Evolutionary conservation across 1,139 yeast species (phyloP).

Genomic region (Protomyces gravidus): DNA sequence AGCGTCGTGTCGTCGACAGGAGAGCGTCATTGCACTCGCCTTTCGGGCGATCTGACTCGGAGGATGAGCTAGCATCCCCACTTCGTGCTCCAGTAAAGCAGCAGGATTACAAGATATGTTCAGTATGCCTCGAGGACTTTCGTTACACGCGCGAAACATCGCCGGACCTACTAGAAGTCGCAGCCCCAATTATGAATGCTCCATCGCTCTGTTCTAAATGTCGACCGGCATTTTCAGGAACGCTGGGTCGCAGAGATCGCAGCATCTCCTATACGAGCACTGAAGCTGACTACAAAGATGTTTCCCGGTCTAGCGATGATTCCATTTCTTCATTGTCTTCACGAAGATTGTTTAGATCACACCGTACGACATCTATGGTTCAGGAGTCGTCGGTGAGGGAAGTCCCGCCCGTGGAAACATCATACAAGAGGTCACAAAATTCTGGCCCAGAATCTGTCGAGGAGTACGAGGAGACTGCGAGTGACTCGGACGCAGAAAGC

Average conservation of each 20-base stretch:
- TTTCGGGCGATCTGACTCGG: not conserved
- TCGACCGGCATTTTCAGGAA: not conserved
- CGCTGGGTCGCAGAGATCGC: not conserved
- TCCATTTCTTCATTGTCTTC: too few species aligned
- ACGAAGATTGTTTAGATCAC: too few species aligned
- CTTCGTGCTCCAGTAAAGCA: not conserved
- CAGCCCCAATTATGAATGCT: not conserved
- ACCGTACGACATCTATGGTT: too few species aligned
- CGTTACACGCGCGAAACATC: not conserved
- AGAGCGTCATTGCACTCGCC: too few species aligned
- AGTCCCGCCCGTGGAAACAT: too few species aligned
- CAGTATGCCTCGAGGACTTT: not conserved
- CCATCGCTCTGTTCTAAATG: not conserved
- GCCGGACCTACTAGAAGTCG: not conserved
- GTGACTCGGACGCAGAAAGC: not conserved
- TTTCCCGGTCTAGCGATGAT: not conserved
- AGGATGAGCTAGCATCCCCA: not conserved
- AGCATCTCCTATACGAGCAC: not conserved
- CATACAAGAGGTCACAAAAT: too few species aligned
- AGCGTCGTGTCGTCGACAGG: too few species aligned
- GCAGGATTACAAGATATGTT: not conserved
- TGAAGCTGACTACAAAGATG: not conserved
- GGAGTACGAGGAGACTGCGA: not conserved
- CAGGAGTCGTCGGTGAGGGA: too few species aligned
- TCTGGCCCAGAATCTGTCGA: not conserved